These are phyloP conservation scores for Scutellaria minor DNA, from an alignment of 257 asterid genomes.

Conservation along the genomic window DNA sequence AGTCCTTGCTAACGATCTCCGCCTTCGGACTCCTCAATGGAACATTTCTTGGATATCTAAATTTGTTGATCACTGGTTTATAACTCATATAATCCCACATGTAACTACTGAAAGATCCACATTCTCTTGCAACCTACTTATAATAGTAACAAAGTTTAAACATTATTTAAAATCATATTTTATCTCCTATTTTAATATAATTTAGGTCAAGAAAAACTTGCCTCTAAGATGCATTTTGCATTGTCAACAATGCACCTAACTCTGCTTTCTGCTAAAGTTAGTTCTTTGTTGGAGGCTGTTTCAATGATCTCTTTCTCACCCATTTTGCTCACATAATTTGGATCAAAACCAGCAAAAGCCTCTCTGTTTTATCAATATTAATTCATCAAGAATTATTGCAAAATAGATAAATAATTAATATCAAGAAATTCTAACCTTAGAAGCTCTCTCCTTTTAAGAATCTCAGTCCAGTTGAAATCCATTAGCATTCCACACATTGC, in stretches of 20 bases:
- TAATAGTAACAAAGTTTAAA: background rate
- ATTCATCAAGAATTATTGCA: background rate
- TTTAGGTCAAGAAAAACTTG: constrained; percentile 32
- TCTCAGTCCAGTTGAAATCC: constrained; percentile 98
- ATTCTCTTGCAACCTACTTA: constrained; percentile 65
- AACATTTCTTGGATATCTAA: constrained; percentile 70
- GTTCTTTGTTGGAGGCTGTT: constrained; percentile 58
- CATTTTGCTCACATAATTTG: constrained; percentile 69
- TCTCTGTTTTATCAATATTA: constrained; percentile 46
- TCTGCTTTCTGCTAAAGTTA: constrained; percentile 71
- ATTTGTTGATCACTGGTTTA: constrained; percentile 79
- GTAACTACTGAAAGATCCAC: constrained; percentile 83
- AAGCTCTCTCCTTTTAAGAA: constrained; percentile 66
- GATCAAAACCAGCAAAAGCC: constrained; percentile 75
- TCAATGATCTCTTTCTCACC: constrained; percentile 71
- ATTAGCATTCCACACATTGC: constrained; percentile 93
- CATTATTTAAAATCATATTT: background rate
- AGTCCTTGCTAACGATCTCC: constrained; percentile 83
- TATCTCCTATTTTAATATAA: no score
- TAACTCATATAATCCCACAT: constrained; percentile 80
- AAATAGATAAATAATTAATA: background rate
- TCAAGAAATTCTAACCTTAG: constrained; percentile 51
- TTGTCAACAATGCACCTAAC: constrained; percentile 87
- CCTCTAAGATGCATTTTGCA: constrained; percentile 84
- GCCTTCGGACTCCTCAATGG: constrained; percentile 90